Evolutionary conservation across 2,329 filamentous ascomycete genomes (phyloP).

Genomic region (Dryadomyces quercus-mongolicae): DNA sequence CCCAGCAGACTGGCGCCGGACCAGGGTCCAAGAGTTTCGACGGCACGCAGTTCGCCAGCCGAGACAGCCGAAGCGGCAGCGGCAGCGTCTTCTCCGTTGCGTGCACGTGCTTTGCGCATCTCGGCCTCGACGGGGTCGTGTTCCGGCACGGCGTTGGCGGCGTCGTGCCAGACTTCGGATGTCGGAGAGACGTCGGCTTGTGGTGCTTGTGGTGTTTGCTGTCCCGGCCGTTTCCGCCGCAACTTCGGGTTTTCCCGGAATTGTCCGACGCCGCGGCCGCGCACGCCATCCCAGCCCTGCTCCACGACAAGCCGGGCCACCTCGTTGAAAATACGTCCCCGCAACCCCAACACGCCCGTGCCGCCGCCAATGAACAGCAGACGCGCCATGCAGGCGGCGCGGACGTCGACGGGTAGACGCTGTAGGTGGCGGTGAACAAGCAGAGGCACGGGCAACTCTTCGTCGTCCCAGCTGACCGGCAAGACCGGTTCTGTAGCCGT

Average conservation of each 20-base stretch:
- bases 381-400: constrained; percentile 76
- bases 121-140: constrained; percentile 46
- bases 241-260: constrained; percentile 33
- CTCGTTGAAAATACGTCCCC: constrained; percentile 64
- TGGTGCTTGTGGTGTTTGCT: too few relatives aligned
- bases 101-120: constrained; percentile 26
- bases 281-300: constrained; percentile 67
- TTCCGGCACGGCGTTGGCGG: constrained; percentile 34
- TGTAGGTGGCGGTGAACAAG: constrained; percentile 69
- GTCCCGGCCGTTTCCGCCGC: background rate
- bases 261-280: constrained; percentile 53
- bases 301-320: constrained; percentile 52
- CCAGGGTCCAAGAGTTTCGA: constrained; percentile 64
- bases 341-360: constrained; percentile 67
- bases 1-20: constrained; percentile 59
- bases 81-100: constrained; percentile 15
- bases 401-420: constrained; percentile 66
- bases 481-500: constrained; percentile 14
- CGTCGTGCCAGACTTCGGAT: constrained; percentile 20
- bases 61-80: background rate
- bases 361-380: constrained; percentile 79
- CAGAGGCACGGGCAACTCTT: constrained; percentile 68
- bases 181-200: background rate
- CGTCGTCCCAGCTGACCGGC: constrained; percentile 60
- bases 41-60: constrained; percentile 49